phyloP scores from a whole-genome alignment of 257 asterid genomes.

The Nicotiana benthamiana region DNA sequence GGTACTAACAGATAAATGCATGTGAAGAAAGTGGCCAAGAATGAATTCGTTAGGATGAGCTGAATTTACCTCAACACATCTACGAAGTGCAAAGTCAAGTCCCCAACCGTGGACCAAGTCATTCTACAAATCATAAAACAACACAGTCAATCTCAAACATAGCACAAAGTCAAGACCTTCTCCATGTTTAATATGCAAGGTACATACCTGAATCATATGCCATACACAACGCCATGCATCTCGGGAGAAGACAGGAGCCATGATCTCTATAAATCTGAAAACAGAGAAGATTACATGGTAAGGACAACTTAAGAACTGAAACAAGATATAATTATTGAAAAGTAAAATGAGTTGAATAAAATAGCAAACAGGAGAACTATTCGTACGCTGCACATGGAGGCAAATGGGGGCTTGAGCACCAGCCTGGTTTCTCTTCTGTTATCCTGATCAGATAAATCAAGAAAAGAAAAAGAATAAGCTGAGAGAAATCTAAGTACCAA shows the following conservation, averaged over 20 bases:
- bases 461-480: background rate
- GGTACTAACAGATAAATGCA: background rate
- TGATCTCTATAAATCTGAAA: conserved; percentile 80
- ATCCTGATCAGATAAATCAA: conserved; percentile 30
- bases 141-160: background rate
- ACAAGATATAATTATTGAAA: background rate
- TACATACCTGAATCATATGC: conserved; percentile 83
- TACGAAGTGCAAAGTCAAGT: conserved; percentile 74
- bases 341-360: background rate
- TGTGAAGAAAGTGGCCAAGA: background rate
- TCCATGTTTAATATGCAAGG: background rate
- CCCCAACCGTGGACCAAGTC: conserved; percentile 98
- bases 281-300: background rate
- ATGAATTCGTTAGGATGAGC: background rate
- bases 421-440: conserved; percentile 63
- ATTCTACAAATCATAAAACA: conserved; percentile 36
- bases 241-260: conserved; percentile 95
- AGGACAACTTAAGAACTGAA: background rate
- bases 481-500: background rate
- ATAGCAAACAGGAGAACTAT: background rate
- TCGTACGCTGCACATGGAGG: conserved; percentile 93
- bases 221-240: conserved; percentile 94
- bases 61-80: conserved; percentile 62
- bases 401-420: conserved; percentile 64
- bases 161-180: background rate